Percentiles rank a stretch among this genome's conserved stretches.
These are phyloP conservation scores for Phragmites australis DNA, from an alignment of 176 grass and related monocot genomes.

Conservation along the genomic window DNA sequence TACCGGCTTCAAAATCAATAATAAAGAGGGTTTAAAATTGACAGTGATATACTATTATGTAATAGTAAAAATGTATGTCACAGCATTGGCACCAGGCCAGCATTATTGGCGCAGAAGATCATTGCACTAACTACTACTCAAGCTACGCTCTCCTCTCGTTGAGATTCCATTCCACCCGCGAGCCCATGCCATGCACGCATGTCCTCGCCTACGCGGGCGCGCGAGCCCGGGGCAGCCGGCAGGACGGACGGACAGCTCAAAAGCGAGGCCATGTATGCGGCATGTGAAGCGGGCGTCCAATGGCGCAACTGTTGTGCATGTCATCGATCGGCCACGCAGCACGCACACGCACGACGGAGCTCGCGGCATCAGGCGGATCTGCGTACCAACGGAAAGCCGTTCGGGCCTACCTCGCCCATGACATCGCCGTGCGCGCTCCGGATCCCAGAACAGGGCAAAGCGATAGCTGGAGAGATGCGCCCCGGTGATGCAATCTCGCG, in stretches of 20 bases:
- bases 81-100: not conserved
- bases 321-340: not conserved
- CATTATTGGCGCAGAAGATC: not conserved
- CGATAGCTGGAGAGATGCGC: not conserved
- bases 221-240: not conserved
- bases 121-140: not conserved
- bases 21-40: too few relatives aligned
- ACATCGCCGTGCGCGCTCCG: not conserved
- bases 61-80: too few relatives aligned
- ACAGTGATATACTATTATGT: too few relatives aligned
- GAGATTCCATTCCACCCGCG: not conserved
- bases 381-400: not conserved
- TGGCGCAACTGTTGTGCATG: conserved; percentile 16
- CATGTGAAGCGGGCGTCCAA: conserved; percentile 25
- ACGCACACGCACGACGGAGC: not conserved
- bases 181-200: not conserved
- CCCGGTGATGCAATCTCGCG: not conserved
- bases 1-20: too few relatives aligned
- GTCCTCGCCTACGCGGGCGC: too few relatives aligned
- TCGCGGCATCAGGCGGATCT: not conserved
- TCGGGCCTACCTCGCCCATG: not conserved
- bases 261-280: conserved; percentile 30
- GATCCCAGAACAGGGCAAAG: not conserved
- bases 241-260: conserved; percentile 12
- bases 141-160: not conserved